Evolutionary conservation across 306 rosid genomes (phyloP).

Genomic region (Gastrolobium villosum): DNA sequence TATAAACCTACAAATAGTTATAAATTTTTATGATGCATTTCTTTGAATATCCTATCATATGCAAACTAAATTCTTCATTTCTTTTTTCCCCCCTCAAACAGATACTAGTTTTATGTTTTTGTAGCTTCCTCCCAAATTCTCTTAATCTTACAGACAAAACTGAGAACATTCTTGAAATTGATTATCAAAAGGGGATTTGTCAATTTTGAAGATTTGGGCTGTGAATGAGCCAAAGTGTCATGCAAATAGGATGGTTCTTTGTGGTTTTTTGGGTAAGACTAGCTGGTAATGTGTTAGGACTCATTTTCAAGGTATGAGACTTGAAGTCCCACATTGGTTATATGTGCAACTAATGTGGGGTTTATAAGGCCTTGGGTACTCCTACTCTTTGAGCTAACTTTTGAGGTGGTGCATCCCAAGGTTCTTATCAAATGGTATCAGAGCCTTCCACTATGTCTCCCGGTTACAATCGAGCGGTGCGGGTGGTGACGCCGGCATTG

Average conservation of each 20-base stretch:
- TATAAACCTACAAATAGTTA: conserved; percentile 18
- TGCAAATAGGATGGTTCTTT: not conserved
- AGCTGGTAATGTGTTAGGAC: no score
- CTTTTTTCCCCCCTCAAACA: not conserved
- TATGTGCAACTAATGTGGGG: no score
- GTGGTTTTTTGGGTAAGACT: conserved; percentile 14
- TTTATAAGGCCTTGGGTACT: no score
- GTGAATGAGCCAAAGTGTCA: not conserved
- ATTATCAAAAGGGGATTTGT: not conserved
- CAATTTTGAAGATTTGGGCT: conserved; percentile 26
- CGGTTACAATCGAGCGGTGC: no score
- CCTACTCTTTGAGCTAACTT: no score
- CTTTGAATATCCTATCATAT: conserved; percentile 5
- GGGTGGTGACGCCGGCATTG: no score
- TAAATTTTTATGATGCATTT: conserved; percentile 4
- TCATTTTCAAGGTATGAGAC: no score
- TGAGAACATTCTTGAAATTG: not conserved
- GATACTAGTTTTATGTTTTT: not conserved
- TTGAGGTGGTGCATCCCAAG: no score
- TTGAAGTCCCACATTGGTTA: no score
- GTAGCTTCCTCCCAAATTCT: not conserved
- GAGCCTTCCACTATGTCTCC: no score
- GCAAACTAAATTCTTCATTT: not conserved
- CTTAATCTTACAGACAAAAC: not conserved
- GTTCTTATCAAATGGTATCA: no score